Evolutionary conservation across 768 basidiomycete species (phyloP).

Genomic region (Rhizopogon salebrosus): DNA sequence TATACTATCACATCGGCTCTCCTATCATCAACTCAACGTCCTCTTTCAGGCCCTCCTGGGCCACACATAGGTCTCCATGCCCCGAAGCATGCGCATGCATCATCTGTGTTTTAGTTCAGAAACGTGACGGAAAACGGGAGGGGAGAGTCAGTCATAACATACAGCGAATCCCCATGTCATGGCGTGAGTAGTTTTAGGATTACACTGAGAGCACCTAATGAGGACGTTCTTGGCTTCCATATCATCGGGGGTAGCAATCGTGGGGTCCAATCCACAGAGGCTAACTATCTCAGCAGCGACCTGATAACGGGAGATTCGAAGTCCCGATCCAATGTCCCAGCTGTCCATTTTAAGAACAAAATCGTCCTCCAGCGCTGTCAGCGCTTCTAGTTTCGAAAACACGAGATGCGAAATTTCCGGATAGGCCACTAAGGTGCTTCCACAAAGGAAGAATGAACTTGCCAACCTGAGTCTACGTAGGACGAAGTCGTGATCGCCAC

Average conservation of each 20-base stretch:
- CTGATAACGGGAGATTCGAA: not conserved
- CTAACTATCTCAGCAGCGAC: slow-evolving; percentile 23
- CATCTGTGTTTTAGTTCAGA: not conserved
- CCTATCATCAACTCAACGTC: not conserved
- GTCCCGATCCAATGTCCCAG: not conserved
- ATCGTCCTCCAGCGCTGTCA: not conserved
- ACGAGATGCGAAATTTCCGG: not conserved
- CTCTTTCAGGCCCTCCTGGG: not conserved
- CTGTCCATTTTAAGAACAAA: not conserved
- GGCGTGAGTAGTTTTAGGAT: not conserved
- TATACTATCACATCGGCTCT: not conserved
- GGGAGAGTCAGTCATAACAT: not conserved
- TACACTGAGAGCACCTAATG: not conserved
- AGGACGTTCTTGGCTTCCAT: slow-evolving; percentile 21
- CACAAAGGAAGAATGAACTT: not conserved
- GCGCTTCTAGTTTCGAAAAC: not conserved
- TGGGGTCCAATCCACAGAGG: slow-evolving; percentile 30
- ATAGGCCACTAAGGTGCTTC: not conserved
- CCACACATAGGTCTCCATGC: not conserved
- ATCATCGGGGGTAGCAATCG: slow-evolving; percentile 26
- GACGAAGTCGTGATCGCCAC: not conserved
- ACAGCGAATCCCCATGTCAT: not conserved
- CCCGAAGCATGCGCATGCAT: not conserved
- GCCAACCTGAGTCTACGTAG: not conserved
- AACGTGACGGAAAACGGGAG: not conserved